A percentile compares a stretch with the other conserved stretches of the same genome.
These are phyloP conservation scores for Penicillium soppii DNA, from an alignment of 495 filamentous ascomycete species.

Conservation along the genomic window DNA sequence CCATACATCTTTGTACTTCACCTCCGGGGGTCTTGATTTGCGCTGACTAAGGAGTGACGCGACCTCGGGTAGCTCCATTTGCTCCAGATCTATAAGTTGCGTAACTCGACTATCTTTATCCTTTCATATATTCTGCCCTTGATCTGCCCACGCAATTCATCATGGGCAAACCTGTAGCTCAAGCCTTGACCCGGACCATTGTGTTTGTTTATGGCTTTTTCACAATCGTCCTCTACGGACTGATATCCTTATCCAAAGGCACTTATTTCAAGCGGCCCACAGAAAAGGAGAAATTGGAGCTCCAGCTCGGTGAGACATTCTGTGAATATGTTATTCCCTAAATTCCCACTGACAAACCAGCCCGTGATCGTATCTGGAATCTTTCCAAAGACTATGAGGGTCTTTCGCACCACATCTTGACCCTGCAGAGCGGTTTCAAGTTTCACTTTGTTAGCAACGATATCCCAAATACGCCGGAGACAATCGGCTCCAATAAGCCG, in stretches of 20 bases:
- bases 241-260: slow-evolving; percentile 22
- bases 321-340: too few relatives aligned
- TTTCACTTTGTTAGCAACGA: slow-evolving; percentile 54
- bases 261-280: slow-evolving; percentile 34
- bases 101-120: not conserved
- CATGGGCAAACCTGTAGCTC: slow-evolving; percentile 25
- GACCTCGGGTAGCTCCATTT: not conserved
- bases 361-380: slow-evolving; percentile 47
- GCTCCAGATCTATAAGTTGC: not conserved
- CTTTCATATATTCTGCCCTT: not conserved
- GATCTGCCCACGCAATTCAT: slow-evolving; percentile 2
- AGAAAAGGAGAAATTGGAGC: slow-evolving; percentile 37
- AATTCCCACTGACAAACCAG: slow-evolving; percentile 16
- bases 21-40: too few relatives aligned
- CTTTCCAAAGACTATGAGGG: slow-evolving; percentile 37
- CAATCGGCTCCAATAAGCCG: slow-evolving; percentile 31
- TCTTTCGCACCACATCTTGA: slow-evolving; percentile 48
- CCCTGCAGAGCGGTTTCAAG: slow-evolving; percentile 45
- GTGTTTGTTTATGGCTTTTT: slow-evolving; percentile 38
- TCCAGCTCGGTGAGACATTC: slow-evolving; percentile 36
- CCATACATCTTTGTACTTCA: too few relatives aligned
- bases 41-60: slow-evolving; percentile 5
- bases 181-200: slow-evolving; percentile 14
- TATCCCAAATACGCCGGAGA: slow-evolving; percentile 13
- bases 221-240: slow-evolving; percentile 27